These are phyloP conservation scores for Camptophora hylomeconis DNA, from an alignment of 2,329 filamentous ascomycete genomes.

Conservation along the genomic window DNA sequence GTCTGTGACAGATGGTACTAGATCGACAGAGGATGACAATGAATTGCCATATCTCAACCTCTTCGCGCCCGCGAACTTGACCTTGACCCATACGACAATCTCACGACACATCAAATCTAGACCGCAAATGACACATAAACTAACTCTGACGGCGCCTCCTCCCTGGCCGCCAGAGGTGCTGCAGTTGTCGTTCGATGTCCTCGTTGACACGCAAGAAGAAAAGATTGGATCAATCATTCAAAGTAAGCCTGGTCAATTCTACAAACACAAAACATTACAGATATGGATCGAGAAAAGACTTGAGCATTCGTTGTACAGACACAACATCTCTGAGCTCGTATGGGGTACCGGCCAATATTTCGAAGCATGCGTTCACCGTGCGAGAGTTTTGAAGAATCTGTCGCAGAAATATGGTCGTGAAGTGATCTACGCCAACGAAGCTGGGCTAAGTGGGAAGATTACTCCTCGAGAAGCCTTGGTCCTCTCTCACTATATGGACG, in stretches of 20 bases:
- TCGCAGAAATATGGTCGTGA: slow-evolving; percentile 4
- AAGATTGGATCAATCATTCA: slow-evolving; percentile 8
- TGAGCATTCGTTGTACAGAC: slow-evolving; percentile 8
- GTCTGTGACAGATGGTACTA: slow-evolving; percentile 1
- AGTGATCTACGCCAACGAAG: no score
- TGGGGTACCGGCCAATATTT: slow-evolving; percentile 17
- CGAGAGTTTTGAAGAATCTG: slow-evolving; percentile 11
- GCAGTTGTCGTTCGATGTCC: slow-evolving; percentile 9
- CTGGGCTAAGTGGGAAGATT: no score
- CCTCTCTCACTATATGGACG: no score
- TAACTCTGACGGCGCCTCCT: slow-evolving; percentile 10
- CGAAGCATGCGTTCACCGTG: slow-evolving; percentile 11
- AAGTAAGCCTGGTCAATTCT: slow-evolving; percentile 2
- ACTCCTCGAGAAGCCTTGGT: no score
- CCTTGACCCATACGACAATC: slow-evolving; percentile 8
- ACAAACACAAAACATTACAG: slow-evolving; percentile 1
- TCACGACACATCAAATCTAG: slow-evolving; percentile 5
- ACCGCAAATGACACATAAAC: slow-evolving; percentile 9
- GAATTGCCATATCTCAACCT: slow-evolving; percentile 9
- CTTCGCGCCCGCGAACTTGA: slow-evolving; percentile 15
- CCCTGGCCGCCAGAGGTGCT: slow-evolving; percentile 13
- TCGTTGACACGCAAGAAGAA: slow-evolving; percentile 9
- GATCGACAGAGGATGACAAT: neutral
- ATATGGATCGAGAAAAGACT: slow-evolving; percentile 13
- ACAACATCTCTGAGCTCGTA: slow-evolving; percentile 12